Evolutionary conservation across 345 rosid genomes (phyloP), one percentile per base, ranked within the genome.

Genomic region (Eutrema yunnanense): DNA sequence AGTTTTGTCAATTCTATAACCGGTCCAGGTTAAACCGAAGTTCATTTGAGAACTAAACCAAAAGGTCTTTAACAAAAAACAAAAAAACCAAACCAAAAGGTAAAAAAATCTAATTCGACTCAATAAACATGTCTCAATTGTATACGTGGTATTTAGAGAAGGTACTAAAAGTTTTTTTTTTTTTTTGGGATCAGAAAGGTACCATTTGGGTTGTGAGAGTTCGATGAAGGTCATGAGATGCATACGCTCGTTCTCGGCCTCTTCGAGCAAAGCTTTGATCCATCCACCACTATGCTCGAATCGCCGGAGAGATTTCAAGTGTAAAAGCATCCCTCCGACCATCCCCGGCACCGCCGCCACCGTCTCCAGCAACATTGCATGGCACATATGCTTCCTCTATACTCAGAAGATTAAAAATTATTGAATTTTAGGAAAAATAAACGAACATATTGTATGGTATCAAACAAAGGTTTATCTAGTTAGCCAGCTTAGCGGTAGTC

Each of bases 311-410:
- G 92, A 87, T 65, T 87, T 87, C 71, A 77, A 81, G 56, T 85
- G 89, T 65, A 85, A 61, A 9, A 85, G 85, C 92, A 87, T 85
- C 12, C 91, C 89, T 47, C 92, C 89, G 2, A 85, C 89, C 92
- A 87, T 87, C 9, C 92, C 89, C 0, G 89, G 87, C 0, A 87
- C 92, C 0, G 86, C 92, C 0, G 86, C 92, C 22, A 87, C 92
- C 0, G 89, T 87, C 76, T 87, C 86, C 11, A 87, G 80, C 70
- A 85, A 79, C 87, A 87, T 81, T 9, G 92, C 91, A 54, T 87
- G 92, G 61, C 88, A 85, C 87, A 83, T 87, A 54, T 85, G 92
- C 44, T 86, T 83, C 57, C 83, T 86, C 88, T 86, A 69, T 29
- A 69, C 37, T 2, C 52, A 41, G 34, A 4, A 26, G 0, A 3